Conservation (phyloP, 2,329 filamentous ascomycete genomes). For the Westerdykella sp. region DNA sequence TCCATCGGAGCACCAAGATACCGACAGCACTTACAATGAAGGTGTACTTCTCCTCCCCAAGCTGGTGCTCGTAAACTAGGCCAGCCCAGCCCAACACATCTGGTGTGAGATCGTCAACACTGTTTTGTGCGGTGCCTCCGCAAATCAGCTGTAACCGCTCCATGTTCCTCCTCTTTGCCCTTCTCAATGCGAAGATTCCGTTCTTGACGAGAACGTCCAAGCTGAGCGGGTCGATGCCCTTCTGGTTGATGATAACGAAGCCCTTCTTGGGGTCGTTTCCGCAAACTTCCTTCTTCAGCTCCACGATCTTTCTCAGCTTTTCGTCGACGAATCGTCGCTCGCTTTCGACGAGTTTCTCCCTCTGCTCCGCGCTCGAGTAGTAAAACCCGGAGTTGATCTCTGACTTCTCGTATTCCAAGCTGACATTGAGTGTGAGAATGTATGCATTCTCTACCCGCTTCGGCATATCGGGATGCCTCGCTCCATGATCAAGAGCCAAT, state of each 20-base stretch:
- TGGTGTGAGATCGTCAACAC: constrained; percentile 83
- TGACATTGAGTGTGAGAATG: constrained; percentile 93
- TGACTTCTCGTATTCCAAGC: constrained; percentile 96
- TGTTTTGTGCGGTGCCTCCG: constrained; percentile 88
- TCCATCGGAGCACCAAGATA: neutral
- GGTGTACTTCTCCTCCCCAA: constrained; percentile 98
- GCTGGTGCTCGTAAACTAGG: constrained; percentile 90
- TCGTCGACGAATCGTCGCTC: constrained; percentile 93
- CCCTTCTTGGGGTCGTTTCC: constrained; percentile 88
- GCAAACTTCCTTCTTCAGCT: constrained; percentile 96
- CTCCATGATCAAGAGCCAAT: constrained; percentile 88
- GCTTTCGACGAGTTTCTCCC: constrained; percentile 96
- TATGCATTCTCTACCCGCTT: constrained; percentile 92
- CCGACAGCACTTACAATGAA: constrained; percentile 55
- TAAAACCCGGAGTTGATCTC: constrained; percentile 99
- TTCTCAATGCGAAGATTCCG: constrained; percentile 85
- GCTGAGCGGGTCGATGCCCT: constrained; percentile 95
- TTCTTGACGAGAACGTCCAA: constrained; percentile 97
- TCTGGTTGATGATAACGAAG: constrained; percentile 98
- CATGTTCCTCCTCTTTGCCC: constrained; percentile 98
- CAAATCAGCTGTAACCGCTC: constrained; percentile 93
- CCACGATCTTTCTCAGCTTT: constrained; percentile 95
- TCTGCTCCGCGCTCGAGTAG: constrained; percentile 93
- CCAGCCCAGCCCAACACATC: constrained; percentile 94
- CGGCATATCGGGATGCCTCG: constrained; percentile 96